These are phyloP conservation scores for Tritrichomonas foetus DNA, from an alignment of 208 protist genomes.

Conservation along the genomic window DNA sequence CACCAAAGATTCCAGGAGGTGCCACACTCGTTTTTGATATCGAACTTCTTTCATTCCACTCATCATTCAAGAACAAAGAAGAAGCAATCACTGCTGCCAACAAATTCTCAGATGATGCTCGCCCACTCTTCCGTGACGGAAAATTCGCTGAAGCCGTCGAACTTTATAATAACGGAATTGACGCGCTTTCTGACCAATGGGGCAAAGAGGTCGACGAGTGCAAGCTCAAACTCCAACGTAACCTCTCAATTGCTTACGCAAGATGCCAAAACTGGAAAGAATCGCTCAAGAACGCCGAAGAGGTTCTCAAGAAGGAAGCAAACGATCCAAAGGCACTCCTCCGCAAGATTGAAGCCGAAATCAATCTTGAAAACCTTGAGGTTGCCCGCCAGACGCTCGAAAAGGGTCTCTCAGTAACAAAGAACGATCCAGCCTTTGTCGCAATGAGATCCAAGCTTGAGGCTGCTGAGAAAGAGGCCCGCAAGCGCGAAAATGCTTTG, in stretches of 20 bases:
- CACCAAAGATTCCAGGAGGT: constrained; percentile 49
- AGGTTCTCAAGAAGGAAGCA: background rate
- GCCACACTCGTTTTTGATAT: constrained; percentile 52
- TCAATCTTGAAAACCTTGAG: background rate
- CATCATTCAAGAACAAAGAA: background rate
- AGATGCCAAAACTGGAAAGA: background rate
- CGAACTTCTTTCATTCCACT: background rate
- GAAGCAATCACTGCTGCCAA: background rate
- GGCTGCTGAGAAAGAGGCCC: background rate
- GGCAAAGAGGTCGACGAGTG: background rate
- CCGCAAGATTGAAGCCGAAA: background rate
- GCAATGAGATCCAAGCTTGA: background rate
- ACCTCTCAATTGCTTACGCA: background rate
- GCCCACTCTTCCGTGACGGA: background rate
- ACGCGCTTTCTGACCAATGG: background rate
- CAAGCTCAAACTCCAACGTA: background rate
- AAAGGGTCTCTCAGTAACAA: background rate
- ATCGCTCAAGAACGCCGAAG: background rate
- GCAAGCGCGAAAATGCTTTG: background rate
- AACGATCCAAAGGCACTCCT: background rate
- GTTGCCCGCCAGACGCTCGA: background rate
- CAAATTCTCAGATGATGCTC: background rate
- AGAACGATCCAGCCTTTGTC: background rate
- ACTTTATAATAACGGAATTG: background rate
- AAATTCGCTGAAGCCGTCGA: background rate